These are phyloP conservation scores for Skeletonema tropicum DNA, from an alignment of 108 stramenopile species.

Conservation along the genomic window DNA sequence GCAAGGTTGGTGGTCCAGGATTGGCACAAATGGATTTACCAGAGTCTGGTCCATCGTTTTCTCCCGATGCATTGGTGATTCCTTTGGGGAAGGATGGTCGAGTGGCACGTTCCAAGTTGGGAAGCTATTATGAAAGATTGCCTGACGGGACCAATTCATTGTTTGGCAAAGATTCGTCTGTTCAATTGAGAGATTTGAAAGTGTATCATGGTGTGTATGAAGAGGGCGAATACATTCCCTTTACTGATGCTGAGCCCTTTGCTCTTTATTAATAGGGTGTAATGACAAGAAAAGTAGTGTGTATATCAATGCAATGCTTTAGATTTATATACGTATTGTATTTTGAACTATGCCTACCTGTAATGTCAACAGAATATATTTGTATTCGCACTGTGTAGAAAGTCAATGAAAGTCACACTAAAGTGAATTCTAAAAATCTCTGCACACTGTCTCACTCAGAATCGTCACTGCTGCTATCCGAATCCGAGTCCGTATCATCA, in stretches of 20 bases:
- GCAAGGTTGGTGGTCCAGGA: slow-evolving; percentile 84
- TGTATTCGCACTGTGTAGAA: neutral
- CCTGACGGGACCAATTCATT: slow-evolving; percentile 74
- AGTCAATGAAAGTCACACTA: neutral
- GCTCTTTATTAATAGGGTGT: slow-evolving; percentile 63
- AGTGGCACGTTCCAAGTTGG: slow-evolving; percentile 77
- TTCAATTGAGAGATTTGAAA: slow-evolving; percentile 68
- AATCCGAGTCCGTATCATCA: neutral
- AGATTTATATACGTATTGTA: neutral
- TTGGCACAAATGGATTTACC: slow-evolving; percentile 74
- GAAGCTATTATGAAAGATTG: slow-evolving; percentile 82
- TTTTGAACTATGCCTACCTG: neutral
- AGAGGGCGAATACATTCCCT: slow-evolving; percentile 81
- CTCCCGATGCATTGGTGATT: slow-evolving; percentile 81
- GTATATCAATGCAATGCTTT: slow-evolving; percentile 2
- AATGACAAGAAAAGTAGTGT: neutral
- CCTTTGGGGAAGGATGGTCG: slow-evolving; percentile 59
- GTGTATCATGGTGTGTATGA: slow-evolving; percentile 80
- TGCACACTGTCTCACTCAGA: no score
- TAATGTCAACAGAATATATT: neutral
- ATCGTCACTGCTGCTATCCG: neutral
- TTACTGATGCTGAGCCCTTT: slow-evolving; percentile 91
- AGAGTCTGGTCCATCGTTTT: slow-evolving; percentile 79
- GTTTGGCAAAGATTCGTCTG: slow-evolving; percentile 68
- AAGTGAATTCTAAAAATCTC: no score